Conservation (phyloP, 2,329 filamentous ascomycete genomes). For the Ilyonectria sp. region DNA sequence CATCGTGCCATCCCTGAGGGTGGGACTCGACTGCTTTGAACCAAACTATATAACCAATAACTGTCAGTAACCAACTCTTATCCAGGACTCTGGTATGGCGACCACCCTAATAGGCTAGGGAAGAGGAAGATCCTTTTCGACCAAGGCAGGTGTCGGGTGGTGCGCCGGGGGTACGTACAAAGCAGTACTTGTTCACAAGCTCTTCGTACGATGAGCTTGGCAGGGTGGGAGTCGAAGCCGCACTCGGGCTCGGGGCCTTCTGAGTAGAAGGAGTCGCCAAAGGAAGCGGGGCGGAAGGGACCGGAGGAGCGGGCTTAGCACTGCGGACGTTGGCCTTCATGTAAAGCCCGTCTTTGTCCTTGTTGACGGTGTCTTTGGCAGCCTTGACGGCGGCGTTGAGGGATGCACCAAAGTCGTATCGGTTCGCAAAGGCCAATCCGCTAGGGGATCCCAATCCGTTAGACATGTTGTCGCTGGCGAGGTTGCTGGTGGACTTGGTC, state of each 20-base stretch:
- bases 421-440: slow-evolving; percentile 87
- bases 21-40: slow-evolving; percentile 70
- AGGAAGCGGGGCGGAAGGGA: slow-evolving; percentile 39
- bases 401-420: slow-evolving; percentile 97
- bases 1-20: slow-evolving; percentile 64
- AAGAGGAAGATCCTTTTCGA: slow-evolving; percentile 33
- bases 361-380: slow-evolving; percentile 74
- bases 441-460: slow-evolving; percentile 68
- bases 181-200: slow-evolving; percentile 99
- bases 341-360: slow-evolving; percentile 72
- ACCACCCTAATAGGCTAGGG: slow-evolving; percentile 38
- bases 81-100: slow-evolving; percentile 37
- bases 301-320: slow-evolving; percentile 46
- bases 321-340: slow-evolving; percentile 65
- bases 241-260: slow-evolving; percentile 57
- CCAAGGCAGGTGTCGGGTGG: slow-evolving; percentile 39
- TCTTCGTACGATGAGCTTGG: slow-evolving; percentile 95
- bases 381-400: slow-evolving; percentile 85
- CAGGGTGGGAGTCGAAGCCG: slow-evolving; percentile 71
- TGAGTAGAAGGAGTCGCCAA: slow-evolving; percentile 24
- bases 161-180: slow-evolving; percentile 83
- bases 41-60: slow-evolving; percentile 67
- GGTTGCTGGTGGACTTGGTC: slow-evolving; percentile 74
- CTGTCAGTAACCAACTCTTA: slow-evolving; percentile 58
- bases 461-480: slow-evolving; percentile 75